Evolutionary conservation across 1,284 basidiomycete species (phyloP), one percentile per base, ranked within the genome.

Genomic region (Kalmanozyma brasiliensis): DNA sequence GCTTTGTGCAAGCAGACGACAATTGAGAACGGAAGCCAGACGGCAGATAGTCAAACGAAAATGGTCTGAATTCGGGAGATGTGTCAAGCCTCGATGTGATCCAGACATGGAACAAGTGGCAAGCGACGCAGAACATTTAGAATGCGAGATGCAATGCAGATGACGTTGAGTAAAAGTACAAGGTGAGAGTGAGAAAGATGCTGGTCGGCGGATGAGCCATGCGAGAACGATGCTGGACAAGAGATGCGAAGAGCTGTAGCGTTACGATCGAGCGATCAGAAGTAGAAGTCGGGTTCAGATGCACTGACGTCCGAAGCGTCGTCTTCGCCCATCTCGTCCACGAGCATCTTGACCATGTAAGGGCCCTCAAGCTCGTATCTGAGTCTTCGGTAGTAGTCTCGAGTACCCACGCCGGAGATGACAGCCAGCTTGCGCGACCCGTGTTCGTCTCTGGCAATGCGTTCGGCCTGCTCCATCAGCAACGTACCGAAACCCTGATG

Each of bases 391-490:
- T 97, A 96, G 83, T 97, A 97, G 82, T 94, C 94, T 74, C 92
- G 87, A 22, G 93, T 98, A 22, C 94, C 94, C 49, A 97, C 93
- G 70, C 93, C 94, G 24, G 94, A 94, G 74, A 99, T 98, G 63
- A 99, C 96, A 16, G 92, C 96, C 33, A 99, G 84, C 84, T 95
- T 95, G 56, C 89, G 84, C 82, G 93, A 96, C 2, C 92, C 94
- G 82, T 98, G 96, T 82, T 98, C 96, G 77, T 98, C 95, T 66
- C 90, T 86, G n/a, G 96, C 94, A 84, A 99, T 98, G 66, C 93
- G 87, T 83, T 98, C 96, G 1, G 96, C 96, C 85, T 98, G 95
- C 83, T 99, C 96, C 96, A 99, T 99, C 60, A 99, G 84, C 62
- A 98, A 82, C 23, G 94, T 98, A 19, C 96, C 96, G 81, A 98